phyloP scores from a whole-genome alignment of 352 stramenopile genomes.

The Phytopythium oedochilum region DNA sequence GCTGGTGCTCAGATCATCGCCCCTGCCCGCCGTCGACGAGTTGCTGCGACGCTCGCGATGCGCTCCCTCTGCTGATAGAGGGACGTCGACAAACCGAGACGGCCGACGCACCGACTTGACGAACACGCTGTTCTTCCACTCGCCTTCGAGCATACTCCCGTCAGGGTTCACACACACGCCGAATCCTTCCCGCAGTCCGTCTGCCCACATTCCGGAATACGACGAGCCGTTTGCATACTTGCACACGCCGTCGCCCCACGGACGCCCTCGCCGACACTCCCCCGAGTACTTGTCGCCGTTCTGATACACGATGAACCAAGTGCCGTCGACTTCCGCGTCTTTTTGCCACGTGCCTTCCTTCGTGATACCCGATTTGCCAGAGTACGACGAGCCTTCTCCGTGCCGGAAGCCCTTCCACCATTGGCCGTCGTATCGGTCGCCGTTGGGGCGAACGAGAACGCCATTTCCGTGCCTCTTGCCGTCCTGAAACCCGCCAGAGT shows the following conservation, averaged over 20 bases:
- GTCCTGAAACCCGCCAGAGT: constrained; percentile 77
- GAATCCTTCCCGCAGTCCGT: constrained; percentile 74
- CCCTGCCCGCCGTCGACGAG: constrained; percentile 1
- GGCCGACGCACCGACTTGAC: constrained; percentile 33
- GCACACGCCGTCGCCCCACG: constrained; percentile 80
- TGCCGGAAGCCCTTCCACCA: constrained; percentile 75
- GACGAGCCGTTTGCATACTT: constrained; percentile 89
- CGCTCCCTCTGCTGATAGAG: constrained; percentile 20
- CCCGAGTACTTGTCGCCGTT: constrained; percentile 82
- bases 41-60: constrained; percentile 1
- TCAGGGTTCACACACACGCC: constrained; percentile 62
- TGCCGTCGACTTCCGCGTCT: constrained; percentile 46
- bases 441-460: constrained; percentile 28
- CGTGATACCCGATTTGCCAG: constrained; percentile 46
- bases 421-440: constrained; percentile 62
- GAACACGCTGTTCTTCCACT: constrained; percentile 72
- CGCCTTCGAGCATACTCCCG: constrained; percentile 59
- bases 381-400: constrained; percentile 54
- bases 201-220: constrained; percentile 83
- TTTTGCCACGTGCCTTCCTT: constrained; percentile 70
- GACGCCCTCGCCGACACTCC: constrained; percentile 42
- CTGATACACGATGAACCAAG: constrained; percentile 64
- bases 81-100: constrained; percentile 61
- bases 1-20: constrained; percentile 3
- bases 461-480: constrained; percentile 76